Base-by-base conservation (phyloP, 106 monocot genomes). In the Dioscorea alata region DNA sequence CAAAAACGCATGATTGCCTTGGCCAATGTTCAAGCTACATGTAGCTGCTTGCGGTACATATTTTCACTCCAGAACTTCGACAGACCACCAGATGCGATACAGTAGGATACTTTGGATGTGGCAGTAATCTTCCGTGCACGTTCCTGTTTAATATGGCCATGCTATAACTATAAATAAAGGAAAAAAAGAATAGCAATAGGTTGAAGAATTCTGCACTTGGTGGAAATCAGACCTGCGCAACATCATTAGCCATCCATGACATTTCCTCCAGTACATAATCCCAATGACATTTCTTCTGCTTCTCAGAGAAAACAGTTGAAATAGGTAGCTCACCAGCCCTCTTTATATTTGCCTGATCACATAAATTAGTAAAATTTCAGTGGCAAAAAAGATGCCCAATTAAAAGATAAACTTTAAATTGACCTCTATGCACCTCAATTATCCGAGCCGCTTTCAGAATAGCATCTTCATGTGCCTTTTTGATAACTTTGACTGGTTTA, bases 251-350 rank as follows among this genome's bases (percentile, higher is more conserved):
- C 80, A 93, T 73, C 99, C 99, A 99, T 68, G 83, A 71, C 99
- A 99, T 99, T 76, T 99, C 99, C 74, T 99, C 99, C 10, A 99
- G 81, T 31, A 99, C 93, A 93, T 87, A 99, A 66, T 99, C 90
- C 99, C 99, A 99, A 33, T 99, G 93, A 53, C 84, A 77, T 80
- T 80, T 90, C 33, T 56, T 49, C 31, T 59, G 71, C 75, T 80
- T 93, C 69, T 83, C 83, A 48, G 63, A 72, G 70, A 50, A 73
- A 61, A 76, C 66, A 76, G 65, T 81, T 64, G 70, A 63, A 9
- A 67, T 15, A 78, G 90, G 81, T 60, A 77, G 51, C n/a, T 79
- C 77, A 68, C 52, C 69, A 64, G 81, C 81, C 48, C 76, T 84
- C 73, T 82, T 93, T 69, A 74, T 56, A 17, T 83, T 93, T 66